Evolutionary conservation across 106 monocot genomes (phyloP), one percentile per base, ranked within the genome.

Genomic region (Hemerocallis citrina): DNA sequence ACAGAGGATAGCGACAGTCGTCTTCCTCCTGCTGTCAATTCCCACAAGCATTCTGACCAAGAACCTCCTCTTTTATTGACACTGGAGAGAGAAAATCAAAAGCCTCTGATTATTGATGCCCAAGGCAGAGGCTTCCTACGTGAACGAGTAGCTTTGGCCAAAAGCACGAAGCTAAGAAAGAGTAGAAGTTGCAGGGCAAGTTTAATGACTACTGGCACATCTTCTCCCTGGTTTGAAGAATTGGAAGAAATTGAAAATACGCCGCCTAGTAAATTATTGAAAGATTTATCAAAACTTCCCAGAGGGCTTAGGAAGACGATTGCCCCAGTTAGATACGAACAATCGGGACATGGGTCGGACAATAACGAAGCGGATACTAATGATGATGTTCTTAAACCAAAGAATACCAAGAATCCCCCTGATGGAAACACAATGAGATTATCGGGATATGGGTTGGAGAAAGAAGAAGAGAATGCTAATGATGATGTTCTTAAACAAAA

Each of bases 151-250:
- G 64, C 19, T 76, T n/a, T n/a, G n/a, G n/a, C n/a, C n/a, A n/a
- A 29, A 61, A 57, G 55, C 33, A 51, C 43, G 3, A 31, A 19
- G 21, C 61, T 83, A 24, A 33, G 61, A 39, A 92, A 77, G 68
- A 98, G 92, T 56, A 87, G 73, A 75, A 99, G 98, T 64, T 88
- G 88, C 31, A 61, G 70, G 40, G 70, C 52, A 40, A 48, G 24
- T 19, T 52, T 69, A 42, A 43, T 74, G 31, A 75, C 56, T 45
- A 49, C 31, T n/a, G n/a, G n/a, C 28, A 55, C 41, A 34, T 52
- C 50, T 63, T 94, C 75, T 28, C 43, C 44, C 34, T 76, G 72
- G 76, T 77, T 79, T 44, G 40, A 31, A 15, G 79, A 73, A 3
- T 52, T 39, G 39, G 73, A 77, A 17, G 63, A 55, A 35, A 47